Evolutionary conservation across 768 basidiomycete genomes (phyloP), one percentile per base, ranked within the genome.

Genomic region (Candolleomyces eurysporus): DNA sequence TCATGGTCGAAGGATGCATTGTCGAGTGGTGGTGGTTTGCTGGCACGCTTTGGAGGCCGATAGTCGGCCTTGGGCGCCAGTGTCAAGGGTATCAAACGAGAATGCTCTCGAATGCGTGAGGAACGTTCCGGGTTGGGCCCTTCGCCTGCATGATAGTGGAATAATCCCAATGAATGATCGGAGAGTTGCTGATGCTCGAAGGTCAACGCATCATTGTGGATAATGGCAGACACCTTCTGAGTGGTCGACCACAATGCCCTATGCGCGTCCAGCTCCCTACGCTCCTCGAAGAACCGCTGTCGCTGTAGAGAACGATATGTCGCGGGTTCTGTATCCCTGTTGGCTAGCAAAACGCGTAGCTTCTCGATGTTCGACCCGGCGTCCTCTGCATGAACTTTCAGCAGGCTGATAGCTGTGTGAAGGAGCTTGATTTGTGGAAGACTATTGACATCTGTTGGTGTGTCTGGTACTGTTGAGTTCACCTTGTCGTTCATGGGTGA

Each of bases 201-300:
- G 30, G 42, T 49, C 22, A 10, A 19, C 14, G 13, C 19, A 39
- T 61, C 61, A 17, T 52, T 22, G 9, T 7, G 40, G 36, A 61
- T 36, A 32, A 61, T 42, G 17, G 61, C 61, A 26, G 56, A 48
- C 14, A 52, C 61, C 26, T 57, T 56, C 52, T 57, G 54, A 8
- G 55, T 50, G 6, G 61, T 53, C 13, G 45, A 43, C 61, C 61
- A 61, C 17, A 61, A 48, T 13, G 61, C 56, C 30, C 40, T 61
- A 39, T 36, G 46, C 13, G 75, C 73, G 21, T 70, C 74, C 32
- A 63, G 57, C 58, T 76, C 75, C 59, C 78, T 72, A 62, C 76
- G 76, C 64, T 86, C 84, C 61, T 81, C 79, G 70, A 78, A 72
- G 83, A 83, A 84, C 32, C 81, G 77, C 53, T 83, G 76, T 1